These are phyloP conservation scores for Trametes hirsuta DNA, from an alignment of 1,284 basidiomycete genomes.

Conservation along the genomic window DNA sequence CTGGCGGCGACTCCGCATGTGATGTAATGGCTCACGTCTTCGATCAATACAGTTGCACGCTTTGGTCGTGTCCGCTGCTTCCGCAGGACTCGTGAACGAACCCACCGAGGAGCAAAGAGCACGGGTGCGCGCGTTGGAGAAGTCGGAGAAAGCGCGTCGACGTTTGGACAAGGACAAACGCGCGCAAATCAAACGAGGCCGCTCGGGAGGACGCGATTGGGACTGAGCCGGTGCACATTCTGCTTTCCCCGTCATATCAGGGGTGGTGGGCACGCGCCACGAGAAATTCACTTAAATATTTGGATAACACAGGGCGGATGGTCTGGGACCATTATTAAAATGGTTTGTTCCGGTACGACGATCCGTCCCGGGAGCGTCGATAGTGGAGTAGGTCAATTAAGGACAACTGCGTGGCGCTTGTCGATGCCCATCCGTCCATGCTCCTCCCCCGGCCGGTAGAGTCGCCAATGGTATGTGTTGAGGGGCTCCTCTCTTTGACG, in stretches of 20 bases:
- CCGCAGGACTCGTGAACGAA: slow-evolving; percentile 51
- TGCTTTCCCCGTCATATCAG: neutral
- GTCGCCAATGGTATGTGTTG: slow-evolving; percentile 1
- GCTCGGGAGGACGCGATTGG: slow-evolving; percentile 29
- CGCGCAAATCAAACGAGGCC: slow-evolving; percentile 46
- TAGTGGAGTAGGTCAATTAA: slow-evolving; percentile 11
- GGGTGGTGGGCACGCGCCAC: too few relatives aligned
- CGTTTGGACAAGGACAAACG: slow-evolving; percentile 55
- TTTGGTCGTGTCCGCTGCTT: slow-evolving; percentile 52
- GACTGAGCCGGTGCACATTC: slow-evolving; percentile 13
- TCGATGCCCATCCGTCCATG: neutral
- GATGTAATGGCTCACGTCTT: slow-evolving; percentile 8
- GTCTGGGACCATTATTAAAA: too few relatives aligned
- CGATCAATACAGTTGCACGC: slow-evolving; percentile 53
- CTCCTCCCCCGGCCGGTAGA: neutral
- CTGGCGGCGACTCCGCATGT: slow-evolving; percentile 11
- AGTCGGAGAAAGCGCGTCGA: slow-evolving; percentile 48
- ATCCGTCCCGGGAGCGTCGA: slow-evolving; percentile 1
- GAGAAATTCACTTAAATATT: too few relatives aligned
- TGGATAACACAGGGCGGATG: too few relatives aligned
- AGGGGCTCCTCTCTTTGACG: slow-evolving; percentile 7
- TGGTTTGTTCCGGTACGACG: too few relatives aligned
- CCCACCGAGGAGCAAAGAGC: slow-evolving; percentile 58
- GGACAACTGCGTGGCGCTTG: neutral
- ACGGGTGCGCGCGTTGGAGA: slow-evolving; percentile 52